Base-by-base conservation (phyloP, 192 early-diverging fungal genomes). In the Rhizophagus sp. region DNA sequence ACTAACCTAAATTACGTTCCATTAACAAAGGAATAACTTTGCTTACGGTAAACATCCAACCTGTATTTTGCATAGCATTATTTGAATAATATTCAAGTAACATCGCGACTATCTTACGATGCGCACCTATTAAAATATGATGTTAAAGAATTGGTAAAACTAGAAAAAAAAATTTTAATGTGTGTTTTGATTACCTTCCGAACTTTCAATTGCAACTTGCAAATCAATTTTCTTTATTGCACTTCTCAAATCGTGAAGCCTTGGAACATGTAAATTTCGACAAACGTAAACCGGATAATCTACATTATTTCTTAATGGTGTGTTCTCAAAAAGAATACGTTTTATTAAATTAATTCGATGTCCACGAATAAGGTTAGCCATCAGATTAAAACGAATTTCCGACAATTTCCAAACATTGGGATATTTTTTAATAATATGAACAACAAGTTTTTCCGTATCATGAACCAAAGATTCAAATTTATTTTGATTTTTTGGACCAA, bases 21-120 rank as follows among this genome's bases (percentile, higher is more conserved):
- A 10, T 27, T 12, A 65, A 13, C 12, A 25, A 65, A 4, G 64
- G 64, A 27, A 65, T 7, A 24, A 22, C 25, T 10, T 65, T 24
- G 11, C 3, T 30, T 3, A 65, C n/a, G 0, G 64, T 65, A 65
- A 65, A 65, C 64, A 65, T 65, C 64, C 64, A 65, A 24, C 64
- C 17, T 1, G 52, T 30, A 2, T 65, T 27, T 27, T 15, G 3
- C 9, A 13, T 9, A 10, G 64, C 25, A 65, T 65, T 24, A 65
- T 65, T 65, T 13, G 64, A 65, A 65, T 65, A 65, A 65, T 65
- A 65, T 65, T 65, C 64, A 10, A 65, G 64, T 12, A 65, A 65
- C n/a, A 65, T 27, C 1, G n/a, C 27, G 0, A 65, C 13, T 27
- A 65, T 65, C 12, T 4, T 65, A 27, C 27, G 64, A 13, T 65